A percentile compares a stretch with the other conserved stretches of the same genome.
Conservation (phyloP, 176 grass and related monocot species). For the Guadua angustifolia region DNA sequence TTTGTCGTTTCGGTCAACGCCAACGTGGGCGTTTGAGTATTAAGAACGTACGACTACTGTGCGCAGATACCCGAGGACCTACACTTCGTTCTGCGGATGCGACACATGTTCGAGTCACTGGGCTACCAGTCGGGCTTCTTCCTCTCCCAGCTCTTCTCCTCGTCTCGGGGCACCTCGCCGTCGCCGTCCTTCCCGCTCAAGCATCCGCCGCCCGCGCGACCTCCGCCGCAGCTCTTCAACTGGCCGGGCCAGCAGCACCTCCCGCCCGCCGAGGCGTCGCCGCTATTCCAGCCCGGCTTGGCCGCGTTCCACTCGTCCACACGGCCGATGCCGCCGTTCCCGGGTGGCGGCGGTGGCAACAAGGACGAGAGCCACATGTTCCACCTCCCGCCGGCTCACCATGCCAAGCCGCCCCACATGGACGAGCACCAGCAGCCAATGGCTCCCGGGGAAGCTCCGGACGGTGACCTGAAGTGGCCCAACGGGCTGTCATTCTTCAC, state of each 20-base stretch:
- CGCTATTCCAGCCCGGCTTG: constrained; percentile 44
- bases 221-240: constrained; percentile 54
- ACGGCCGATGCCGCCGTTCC: constrained; percentile 37
- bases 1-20: constrained; percentile 47
- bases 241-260: constrained; percentile 56
- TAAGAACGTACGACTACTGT: constrained; percentile 3
- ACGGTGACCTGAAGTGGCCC: constrained; percentile 84
- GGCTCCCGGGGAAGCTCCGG: constrained; percentile 43
- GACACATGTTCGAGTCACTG: constrained; percentile 97
- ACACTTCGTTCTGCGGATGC: constrained; percentile 97
- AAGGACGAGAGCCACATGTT: constrained; percentile 60
- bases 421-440: constrained; percentile 55
- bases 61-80: constrained; percentile 93
- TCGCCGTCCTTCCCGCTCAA: constrained; percentile 67
- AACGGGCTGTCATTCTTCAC: constrained; percentile 97
- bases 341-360: neutral
- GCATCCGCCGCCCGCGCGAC: constrained; percentile 51
- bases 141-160: constrained; percentile 98
- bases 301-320: constrained; percentile 51
- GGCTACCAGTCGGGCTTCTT: constrained; percentile 99
- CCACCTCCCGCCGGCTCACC: constrained; percentile 55
- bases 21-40: constrained; percentile 38
- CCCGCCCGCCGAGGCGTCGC: constrained; percentile 44
- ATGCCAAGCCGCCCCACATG: constrained; percentile 54
- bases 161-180: constrained; percentile 63